phyloP scores from a whole-genome alignment of 225 moss, liverwort and hornwort species.

The Asterella californica region DNA sequence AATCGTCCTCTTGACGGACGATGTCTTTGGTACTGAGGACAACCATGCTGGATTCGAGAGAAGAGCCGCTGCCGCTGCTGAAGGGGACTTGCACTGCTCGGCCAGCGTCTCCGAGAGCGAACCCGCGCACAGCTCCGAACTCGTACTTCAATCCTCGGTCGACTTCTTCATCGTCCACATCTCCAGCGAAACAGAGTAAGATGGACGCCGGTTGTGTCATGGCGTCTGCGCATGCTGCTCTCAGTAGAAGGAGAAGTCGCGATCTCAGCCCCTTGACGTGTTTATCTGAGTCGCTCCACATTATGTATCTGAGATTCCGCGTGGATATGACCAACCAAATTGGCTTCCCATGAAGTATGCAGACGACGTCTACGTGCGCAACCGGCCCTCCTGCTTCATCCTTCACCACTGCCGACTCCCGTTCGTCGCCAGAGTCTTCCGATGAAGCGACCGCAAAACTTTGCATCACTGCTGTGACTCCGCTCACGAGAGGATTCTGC shows the following conservation, averaged over 20 bases:
- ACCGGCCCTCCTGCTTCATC: conserved; percentile 18
- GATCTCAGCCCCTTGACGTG: conserved; percentile 55
- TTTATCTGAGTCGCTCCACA: conserved; percentile 53
- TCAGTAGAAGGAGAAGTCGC: conserved; percentile 51
- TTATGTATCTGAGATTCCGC: conserved; percentile 56
- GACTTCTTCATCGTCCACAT: conserved; percentile 29
- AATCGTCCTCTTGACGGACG: conserved; percentile 22
- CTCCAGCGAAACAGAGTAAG: conserved; percentile 46
- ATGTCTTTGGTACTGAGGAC: conserved; percentile 21
- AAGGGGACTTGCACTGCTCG: conserved; percentile 8
- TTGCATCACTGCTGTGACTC: conserved; percentile 72
- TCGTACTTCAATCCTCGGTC: conserved; percentile 37
- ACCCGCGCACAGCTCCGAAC: conserved; percentile 28
- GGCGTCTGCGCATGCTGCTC: conserved; percentile 47
- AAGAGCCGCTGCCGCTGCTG: neutral
- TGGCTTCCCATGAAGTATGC: conserved; percentile 66
- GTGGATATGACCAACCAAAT: conserved; percentile 76
- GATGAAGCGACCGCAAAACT: conserved; percentile 36
- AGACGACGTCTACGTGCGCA: conserved; percentile 78
- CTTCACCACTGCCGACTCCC: conserved; percentile 8
- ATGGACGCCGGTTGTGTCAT: conserved; percentile 65
- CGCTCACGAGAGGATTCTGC: conserved; percentile 53
- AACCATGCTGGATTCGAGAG: conserved; percentile 13
- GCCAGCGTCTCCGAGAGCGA: neutral
- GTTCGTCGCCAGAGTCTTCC: conserved; percentile 8